Evolutionary conservation across 2,329 filamentous ascomycete species (phyloP), one percentile per base, ranked within the genome.

Genomic region (Pseudopyrenochaeta lycopersici): DNA sequence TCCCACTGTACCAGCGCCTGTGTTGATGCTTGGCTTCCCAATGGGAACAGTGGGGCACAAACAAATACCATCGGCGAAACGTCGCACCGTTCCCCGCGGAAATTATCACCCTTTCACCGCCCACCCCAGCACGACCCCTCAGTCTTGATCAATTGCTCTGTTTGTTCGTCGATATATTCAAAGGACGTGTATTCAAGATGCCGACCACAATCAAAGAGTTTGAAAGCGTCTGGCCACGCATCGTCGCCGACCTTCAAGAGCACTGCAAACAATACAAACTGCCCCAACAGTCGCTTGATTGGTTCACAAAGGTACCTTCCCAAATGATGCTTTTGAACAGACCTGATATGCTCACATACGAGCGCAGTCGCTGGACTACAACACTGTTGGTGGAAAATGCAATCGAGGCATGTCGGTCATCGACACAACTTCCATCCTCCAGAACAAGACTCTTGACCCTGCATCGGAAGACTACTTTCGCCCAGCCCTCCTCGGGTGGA

Each of bases 331-430:
- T 21, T 29, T 15, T 50, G 47, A 29, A 27, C 23, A 27, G 41
- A 23, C 44, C 47, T 46, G 39, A 35, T 49, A 56, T 47, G 52
- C 61, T 72, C 50, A 70, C 53, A 40, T 18, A 14, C 12, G 14
- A 14, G 47, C 29, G 18, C 68, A 97, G 92, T 89, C 85, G 58
- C 85, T 98, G 70, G 85, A 93, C 74, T 84, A 87, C 80, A 99
- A 99, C 81, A 87, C 91, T 6, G 82, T 95, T 48, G 95, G 95
- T 67, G 95, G 95, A 75, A 99, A 99, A 84, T 97, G 93, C 83
- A 99, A 99, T 82, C 92, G 95, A 73, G 95, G 95, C 80, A 96
- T 99, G 87, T 98, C 93, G 42, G 94, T 98, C 56, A 90, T 95
- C 64, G 95, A 99, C 80, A 95, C 92, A 41, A 88, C 89, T 62